phyloP scores from a whole-genome alignment of 2,329 filamentous ascomycete genomes.

The Colletotrichum ledebouriae region DNA sequence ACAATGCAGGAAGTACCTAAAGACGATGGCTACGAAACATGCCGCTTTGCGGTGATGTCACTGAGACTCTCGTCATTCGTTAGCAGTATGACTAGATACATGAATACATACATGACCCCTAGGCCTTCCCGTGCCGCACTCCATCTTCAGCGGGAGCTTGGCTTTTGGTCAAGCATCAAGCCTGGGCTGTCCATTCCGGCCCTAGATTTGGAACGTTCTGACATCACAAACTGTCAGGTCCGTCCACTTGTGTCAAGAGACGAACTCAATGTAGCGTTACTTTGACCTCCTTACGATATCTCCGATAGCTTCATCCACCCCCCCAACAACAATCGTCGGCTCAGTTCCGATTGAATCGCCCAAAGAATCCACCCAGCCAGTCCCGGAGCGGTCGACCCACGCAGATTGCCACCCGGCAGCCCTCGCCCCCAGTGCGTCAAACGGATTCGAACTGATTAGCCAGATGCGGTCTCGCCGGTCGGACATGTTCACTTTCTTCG shows the following conservation, averaged over 20 bases:
- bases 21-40: not conserved
- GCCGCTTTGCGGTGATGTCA: constrained; percentile 9
- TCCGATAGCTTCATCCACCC: constrained; percentile 69
- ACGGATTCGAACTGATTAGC: constrained; percentile 80
- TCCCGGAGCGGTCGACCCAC: constrained; percentile 75
- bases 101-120: not conserved
- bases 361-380: constrained; percentile 75
- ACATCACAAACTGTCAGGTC: not conserved
- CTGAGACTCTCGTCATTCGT: not conserved
- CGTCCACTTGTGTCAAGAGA: not conserved
- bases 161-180: constrained; percentile 4
- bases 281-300: constrained; percentile 46
- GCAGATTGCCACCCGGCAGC: constrained; percentile 72
- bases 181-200: not conserved
- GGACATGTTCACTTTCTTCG: constrained; percentile 61
- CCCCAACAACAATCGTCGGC: constrained; percentile 67
- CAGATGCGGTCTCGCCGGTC: constrained; percentile 67
- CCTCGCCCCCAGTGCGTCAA: constrained; percentile 77
- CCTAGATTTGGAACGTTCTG: not conserved
- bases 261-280: not conserved
- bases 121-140: not conserved
- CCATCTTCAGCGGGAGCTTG: not conserved
- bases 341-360: constrained; percentile 58
- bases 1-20: not conserved
- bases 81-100: constrained; percentile 8